Conservation (phyloP, 2,329 filamentous ascomycete species). For the Diplodia sapinea region DNA sequence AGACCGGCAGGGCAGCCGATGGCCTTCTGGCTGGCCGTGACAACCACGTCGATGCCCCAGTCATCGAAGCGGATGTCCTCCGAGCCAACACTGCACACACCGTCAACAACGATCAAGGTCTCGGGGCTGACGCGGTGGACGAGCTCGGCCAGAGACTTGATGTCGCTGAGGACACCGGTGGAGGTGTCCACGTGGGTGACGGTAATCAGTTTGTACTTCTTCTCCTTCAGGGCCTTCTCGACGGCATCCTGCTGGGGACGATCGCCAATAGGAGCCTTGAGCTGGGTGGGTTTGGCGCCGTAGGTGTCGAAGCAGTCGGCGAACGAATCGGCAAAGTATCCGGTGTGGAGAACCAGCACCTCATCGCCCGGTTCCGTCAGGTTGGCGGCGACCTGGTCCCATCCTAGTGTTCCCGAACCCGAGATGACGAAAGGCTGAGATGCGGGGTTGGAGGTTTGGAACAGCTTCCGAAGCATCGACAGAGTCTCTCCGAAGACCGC, state of each 20-base stretch:
- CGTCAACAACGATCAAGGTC: slow-evolving; percentile 90
- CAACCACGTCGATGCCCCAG: slow-evolving; percentile 89
- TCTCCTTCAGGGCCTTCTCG: slow-evolving; percentile 85
- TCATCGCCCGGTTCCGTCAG: slow-evolving; percentile 87
- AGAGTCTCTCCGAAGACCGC: slow-evolving; percentile 89
- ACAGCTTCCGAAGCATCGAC: slow-evolving; percentile 85
- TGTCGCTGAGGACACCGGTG: slow-evolving; percentile 91
- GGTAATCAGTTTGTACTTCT: slow-evolving; percentile 92
- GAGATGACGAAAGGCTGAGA: slow-evolving; percentile 93
- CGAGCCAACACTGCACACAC: slow-evolving; percentile 94
- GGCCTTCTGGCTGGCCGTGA: slow-evolving; percentile 95
- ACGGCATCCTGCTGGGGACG: slow-evolving; percentile 86
- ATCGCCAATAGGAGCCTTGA: slow-evolving; percentile 87
- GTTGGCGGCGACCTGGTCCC: slow-evolving; percentile 96
- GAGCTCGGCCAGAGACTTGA: slow-evolving; percentile 80
- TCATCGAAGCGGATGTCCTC: slow-evolving; percentile 97
- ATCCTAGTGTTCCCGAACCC: slow-evolving; percentile 93
- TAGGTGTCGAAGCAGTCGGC: slow-evolving; percentile 91
- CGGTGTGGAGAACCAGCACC: slow-evolving; percentile 89
- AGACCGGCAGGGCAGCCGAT: slow-evolving; percentile 94
- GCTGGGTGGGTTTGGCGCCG: slow-evolving; percentile 84
- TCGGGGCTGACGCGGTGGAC: slow-evolving; percentile 87
- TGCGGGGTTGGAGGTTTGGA: slow-evolving; percentile 82
- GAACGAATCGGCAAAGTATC: slow-evolving; percentile 96
- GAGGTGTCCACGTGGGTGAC: slow-evolving; percentile 98